phyloP scores from a whole-genome alignment of 306 rosid genomes.

The Dalbergia cochinchinensis region DNA sequence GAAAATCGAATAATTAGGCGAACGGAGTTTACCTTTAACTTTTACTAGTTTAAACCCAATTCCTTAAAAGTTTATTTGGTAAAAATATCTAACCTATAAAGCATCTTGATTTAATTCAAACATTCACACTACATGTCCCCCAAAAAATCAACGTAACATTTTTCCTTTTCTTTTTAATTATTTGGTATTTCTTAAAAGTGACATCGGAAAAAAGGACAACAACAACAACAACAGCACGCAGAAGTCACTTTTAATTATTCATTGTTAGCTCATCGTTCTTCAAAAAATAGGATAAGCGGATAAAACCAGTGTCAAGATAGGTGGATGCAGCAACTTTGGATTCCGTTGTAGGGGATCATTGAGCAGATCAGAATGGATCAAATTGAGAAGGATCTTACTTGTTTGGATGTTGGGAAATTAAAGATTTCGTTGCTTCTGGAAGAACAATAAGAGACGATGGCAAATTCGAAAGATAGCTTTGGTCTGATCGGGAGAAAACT shows the following conservation, averaged over 20 bases:
- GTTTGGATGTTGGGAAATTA: constrained; percentile 31
- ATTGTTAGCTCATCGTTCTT: neutral
- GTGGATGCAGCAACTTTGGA: constrained; percentile 41
- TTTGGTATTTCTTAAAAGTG: constrained; percentile 9
- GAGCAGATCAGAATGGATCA: neutral
- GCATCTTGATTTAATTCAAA: constrained; percentile 5
- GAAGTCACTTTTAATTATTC: constrained; percentile 35
- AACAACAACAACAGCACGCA: neutral
- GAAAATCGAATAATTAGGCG: neutral
- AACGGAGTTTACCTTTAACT: neutral
- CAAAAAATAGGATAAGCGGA: constrained; percentile 33
- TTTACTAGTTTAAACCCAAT: too few species aligned
- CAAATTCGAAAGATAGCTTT: neutral
- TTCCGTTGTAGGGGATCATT: constrained; percentile 35
- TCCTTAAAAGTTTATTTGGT: too few species aligned
- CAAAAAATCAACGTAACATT: neutral
- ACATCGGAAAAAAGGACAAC: neutral
- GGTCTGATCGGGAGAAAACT: constrained; percentile 9
- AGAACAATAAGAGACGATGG: neutral
- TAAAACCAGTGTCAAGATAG: constrained; percentile 31
- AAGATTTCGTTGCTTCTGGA: constrained; percentile 20
- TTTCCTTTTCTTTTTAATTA: neutral
- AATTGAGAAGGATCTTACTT: neutral
- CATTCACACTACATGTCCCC: constrained; percentile 17
- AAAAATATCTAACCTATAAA: too few species aligned